phyloP scores from a whole-genome alignment of 768 basidiomycete genomes.

The Agaricus sinodeliciosus region DNA sequence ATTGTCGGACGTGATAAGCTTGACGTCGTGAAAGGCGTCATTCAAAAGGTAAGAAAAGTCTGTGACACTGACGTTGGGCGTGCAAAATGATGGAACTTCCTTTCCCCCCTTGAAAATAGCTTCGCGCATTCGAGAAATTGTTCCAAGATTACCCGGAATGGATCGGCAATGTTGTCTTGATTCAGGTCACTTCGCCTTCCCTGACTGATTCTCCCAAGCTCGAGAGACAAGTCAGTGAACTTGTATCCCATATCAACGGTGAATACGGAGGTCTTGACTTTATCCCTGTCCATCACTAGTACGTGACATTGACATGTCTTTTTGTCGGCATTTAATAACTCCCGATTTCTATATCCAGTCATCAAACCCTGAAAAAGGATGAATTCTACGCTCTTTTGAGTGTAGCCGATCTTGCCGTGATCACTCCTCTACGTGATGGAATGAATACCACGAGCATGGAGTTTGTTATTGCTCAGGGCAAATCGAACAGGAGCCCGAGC shows the following conservation, averaged over 20 bases:
- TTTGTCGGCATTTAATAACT: neutral
- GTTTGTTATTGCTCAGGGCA: constrained; percentile 90
- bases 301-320: constrained; percentile 25
- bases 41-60: constrained; percentile 71
- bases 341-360: constrained; percentile 41
- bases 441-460: constrained; percentile 99
- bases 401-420: constrained; percentile 91
- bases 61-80: neutral
- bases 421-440: constrained; percentile 92
- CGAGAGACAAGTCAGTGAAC: constrained; percentile 87
- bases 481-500: constrained; percentile 76
- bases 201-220: constrained; percentile 90
- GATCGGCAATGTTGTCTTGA: constrained; percentile 83
- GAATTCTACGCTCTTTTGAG: constrained; percentile 95
- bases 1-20: constrained; percentile 97
- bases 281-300: constrained; percentile 98
- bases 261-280: constrained; percentile 93
- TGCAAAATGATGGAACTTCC: neutral
- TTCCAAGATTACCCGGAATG: constrained; percentile 92
- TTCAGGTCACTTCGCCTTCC: constrained; percentile 92
- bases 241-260: constrained; percentile 93
- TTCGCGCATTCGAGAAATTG: constrained; percentile 94
- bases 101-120: constrained; percentile 30
- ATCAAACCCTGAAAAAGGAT: constrained; percentile 95
- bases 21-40: constrained; percentile 95